Evolutionary conservation across 2,329 filamentous ascomycete species (phyloP).

Genomic region (Sporothrix humicola): DNA sequence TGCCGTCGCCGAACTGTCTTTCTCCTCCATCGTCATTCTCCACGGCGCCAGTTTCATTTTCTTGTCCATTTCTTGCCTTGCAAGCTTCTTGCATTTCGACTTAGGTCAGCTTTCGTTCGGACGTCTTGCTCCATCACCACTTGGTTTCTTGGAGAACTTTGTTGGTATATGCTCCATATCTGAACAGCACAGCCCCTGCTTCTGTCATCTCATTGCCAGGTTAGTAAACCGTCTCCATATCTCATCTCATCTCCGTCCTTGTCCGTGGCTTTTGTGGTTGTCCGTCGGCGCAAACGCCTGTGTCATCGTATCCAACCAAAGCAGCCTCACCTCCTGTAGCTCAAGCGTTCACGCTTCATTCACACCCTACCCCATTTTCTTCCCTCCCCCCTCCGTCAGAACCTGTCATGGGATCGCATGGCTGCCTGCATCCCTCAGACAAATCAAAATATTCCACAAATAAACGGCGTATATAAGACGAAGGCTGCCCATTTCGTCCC

Average conservation of each 20-base stretch:
- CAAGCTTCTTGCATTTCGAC: too few relatives aligned
- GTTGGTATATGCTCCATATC: background rate
- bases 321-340: background rate
- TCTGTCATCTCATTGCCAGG: background rate
- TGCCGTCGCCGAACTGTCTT: too few relatives aligned
- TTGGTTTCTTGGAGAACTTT: background rate
- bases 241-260: too few relatives aligned
- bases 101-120: too few relatives aligned
- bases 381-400: background rate
- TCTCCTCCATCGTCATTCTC: too few relatives aligned
- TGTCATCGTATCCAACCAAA: background rate
- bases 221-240: background rate
- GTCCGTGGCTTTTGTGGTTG: background rate
- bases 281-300: background rate
- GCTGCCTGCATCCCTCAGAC: slow-evolving; percentile 8
- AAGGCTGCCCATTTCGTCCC: background rate
- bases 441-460: background rate
- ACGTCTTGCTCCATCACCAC: too few relatives aligned
- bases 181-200: background rate
- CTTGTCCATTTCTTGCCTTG: too few relatives aligned
- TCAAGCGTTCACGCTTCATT: slow-evolving; percentile 8
- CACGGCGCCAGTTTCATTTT: too few relatives aligned
- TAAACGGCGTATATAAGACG: background rate
- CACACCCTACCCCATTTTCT: background rate
- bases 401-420: slow-evolving; percentile 17